Percentiles rank a stretch among this genome's conserved stretches.
phyloP scores from a whole-genome alignment of 2,329 filamentous ascomycete genomes.

The Blumeria graminis region DNA sequence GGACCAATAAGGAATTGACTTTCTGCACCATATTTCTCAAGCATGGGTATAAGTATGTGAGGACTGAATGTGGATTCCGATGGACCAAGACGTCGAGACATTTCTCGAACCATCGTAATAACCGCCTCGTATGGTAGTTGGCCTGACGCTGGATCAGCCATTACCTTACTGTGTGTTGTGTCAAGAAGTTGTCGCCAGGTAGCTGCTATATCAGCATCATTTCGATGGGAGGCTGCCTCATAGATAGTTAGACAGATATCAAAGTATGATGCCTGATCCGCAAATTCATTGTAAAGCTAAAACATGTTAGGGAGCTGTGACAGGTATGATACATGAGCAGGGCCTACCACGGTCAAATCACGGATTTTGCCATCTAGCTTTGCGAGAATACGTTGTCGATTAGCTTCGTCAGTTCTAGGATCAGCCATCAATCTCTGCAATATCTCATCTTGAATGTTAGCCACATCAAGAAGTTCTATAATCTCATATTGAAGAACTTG shows the following conservation, averaged over 20 bases:
- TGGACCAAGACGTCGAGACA: conserved; percentile 38
- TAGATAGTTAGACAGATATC: conserved; percentile 86
- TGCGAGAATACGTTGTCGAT: conserved; percentile 34
- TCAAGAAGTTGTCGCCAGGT: conserved; percentile 72
- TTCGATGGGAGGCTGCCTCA: conserved; percentile 75
- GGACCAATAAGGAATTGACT: conserved; percentile 30
- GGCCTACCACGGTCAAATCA: conserved; percentile 48
- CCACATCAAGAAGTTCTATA: conserved; percentile 68
- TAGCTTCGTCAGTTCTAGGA: not conserved
- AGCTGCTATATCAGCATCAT: conserved; percentile 55
- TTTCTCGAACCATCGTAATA: conserved; percentile 35
- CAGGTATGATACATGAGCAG: not conserved
- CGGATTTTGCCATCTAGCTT: conserved; percentile 58
- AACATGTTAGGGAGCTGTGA: conserved; percentile 2
- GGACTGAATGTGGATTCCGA: conserved; percentile 45
- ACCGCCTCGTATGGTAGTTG: conserved; percentile 45
- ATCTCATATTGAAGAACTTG: conserved; percentile 72
- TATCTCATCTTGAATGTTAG: conserved; percentile 84
- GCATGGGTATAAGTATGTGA: conserved; percentile 30
- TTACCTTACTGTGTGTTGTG: conserved; percentile 31
- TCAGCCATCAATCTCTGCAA: conserved; percentile 37
- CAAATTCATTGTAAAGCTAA: conserved; percentile 79
- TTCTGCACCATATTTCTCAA: conserved; percentile 37
- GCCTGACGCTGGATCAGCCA: conserved; percentile 19
- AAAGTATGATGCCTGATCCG: conserved; percentile 77